Percentiles rank a stretch among this genome's conserved stretches.
phyloP scores from a whole-genome alignment of 2,329 filamentous ascomycete genomes.

The Bipolaris cookei region DNA sequence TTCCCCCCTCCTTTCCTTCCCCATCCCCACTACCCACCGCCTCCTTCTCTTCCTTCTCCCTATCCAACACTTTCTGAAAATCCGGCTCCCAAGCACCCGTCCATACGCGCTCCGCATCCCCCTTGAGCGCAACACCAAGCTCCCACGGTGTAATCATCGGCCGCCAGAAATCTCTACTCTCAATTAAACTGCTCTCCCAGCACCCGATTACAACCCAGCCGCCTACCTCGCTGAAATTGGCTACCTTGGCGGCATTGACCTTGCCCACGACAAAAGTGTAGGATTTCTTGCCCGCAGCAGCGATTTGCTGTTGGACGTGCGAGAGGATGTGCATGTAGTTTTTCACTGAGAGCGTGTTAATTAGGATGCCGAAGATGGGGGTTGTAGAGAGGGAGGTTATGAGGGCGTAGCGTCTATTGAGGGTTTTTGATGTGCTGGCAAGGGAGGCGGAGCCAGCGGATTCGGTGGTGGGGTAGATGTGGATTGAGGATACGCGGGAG shows the following conservation, averaged over 20 bases:
- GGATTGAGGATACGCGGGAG: slow-evolving; percentile 77
- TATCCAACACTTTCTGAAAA: slow-evolving; percentile 70
- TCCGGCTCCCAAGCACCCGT: slow-evolving; percentile 88
- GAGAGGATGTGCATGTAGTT: slow-evolving; percentile 87
- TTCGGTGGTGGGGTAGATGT: slow-evolving; percentile 72
- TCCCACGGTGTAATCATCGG: slow-evolving; percentile 97
- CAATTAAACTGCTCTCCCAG: slow-evolving; percentile 94
- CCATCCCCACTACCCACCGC: slow-evolving; percentile 32
- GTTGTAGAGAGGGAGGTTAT: slow-evolving; percentile 80
- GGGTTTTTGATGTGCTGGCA: slow-evolving; percentile 60
- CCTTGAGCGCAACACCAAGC: slow-evolving; percentile 75
- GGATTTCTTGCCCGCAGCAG: slow-evolving; percentile 84
- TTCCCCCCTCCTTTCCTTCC: slow-evolving; percentile 33
- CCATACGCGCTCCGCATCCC: slow-evolving; percentile 81
- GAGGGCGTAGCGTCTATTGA: slow-evolving; percentile 87
- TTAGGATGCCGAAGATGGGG: slow-evolving; percentile 88
- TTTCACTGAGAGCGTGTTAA: slow-evolving; percentile 91
- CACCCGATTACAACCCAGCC: slow-evolving; percentile 98
- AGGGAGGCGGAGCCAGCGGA: slow-evolving; percentile 47
- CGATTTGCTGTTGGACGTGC: slow-evolving; percentile 74
- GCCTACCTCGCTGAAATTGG: slow-evolving; percentile 93
- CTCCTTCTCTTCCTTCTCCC: slow-evolving; percentile 13
- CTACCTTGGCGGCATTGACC: slow-evolving; percentile 91
- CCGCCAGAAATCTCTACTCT: slow-evolving; percentile 85
- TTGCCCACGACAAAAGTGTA: slow-evolving; percentile 98